Evolutionary conservation across 2,329 filamentous ascomycete genomes (phyloP).

Genomic region (Penicillium griseofulvum): DNA sequence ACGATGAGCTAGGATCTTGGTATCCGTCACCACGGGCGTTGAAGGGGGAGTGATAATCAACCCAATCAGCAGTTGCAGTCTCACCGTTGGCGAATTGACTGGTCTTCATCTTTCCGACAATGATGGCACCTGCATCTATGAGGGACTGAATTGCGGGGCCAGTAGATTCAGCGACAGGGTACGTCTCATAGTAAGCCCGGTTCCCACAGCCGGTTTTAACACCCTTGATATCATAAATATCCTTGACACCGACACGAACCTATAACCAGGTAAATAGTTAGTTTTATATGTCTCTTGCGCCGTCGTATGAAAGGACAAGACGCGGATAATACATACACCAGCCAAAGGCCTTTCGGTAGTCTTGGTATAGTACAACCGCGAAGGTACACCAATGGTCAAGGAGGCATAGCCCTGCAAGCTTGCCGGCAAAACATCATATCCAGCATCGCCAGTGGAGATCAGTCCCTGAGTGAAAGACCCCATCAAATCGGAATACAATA

Average conservation of each 20-base stretch:
- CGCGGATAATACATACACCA: constrained; percentile 34
- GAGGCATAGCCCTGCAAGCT: neutral
- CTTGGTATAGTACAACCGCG: constrained; percentile 57
- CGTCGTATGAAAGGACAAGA: neutral
- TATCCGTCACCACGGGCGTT: constrained; percentile 41
- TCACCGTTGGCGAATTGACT: constrained; percentile 36
- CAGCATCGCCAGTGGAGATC: neutral
- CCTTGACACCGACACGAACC: constrained; percentile 56
- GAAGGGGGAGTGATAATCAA: constrained; percentile 39
- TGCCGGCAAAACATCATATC: neutral
- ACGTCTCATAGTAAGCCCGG: constrained; percentile 57
- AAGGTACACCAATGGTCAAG: constrained; percentile 51
- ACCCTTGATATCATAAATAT: constrained; percentile 60
- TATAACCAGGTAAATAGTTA: neutral
- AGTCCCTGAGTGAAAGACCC: neutral
- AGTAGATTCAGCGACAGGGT: constrained; percentile 47
- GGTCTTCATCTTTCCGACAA: constrained; percentile 38
- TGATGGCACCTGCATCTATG: constrained; percentile 57
- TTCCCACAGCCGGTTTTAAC: constrained; percentile 58
- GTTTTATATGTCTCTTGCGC: neutral
- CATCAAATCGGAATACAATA: neutral
- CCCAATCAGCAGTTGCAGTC: constrained; percentile 28
- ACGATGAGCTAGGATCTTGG: constrained; percentile 29
- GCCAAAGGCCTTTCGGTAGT: constrained; percentile 48
- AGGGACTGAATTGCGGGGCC: constrained; percentile 53